These are phyloP conservation scores for Sphenostylis stenocarpa DNA, from an alignment of 306 rosid genomes.

Conservation along the genomic window DNA sequence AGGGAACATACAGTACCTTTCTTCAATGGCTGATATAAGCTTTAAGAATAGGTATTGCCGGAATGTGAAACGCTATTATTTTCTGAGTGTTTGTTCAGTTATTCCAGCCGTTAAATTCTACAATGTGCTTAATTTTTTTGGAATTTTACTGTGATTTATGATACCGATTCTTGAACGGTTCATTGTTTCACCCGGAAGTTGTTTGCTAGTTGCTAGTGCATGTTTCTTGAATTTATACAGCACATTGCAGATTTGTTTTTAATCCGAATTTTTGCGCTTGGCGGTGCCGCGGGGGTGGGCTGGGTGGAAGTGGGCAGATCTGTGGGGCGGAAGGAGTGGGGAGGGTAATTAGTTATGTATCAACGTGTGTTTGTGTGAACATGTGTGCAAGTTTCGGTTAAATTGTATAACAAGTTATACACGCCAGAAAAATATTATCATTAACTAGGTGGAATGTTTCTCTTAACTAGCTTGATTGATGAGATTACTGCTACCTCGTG, in stretches of 20 bases:
- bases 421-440: too few relatives aligned
- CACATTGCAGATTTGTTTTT: too few relatives aligned
- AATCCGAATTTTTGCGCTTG: too few relatives aligned
- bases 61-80: not conserved
- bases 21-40: constrained; percentile 87
- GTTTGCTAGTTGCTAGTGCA: too few relatives aligned
- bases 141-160: not conserved
- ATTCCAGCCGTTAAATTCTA: too few relatives aligned
- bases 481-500: not conserved
- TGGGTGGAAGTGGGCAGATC: too few relatives aligned
- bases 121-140: not conserved
- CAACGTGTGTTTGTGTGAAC: not conserved
- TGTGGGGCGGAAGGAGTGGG: too few relatives aligned
- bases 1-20: constrained; percentile 70
- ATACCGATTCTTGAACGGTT: not conserved
- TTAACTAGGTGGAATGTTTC: too few relatives aligned
- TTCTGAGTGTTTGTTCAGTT: not conserved
- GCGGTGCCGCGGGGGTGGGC: too few relatives aligned
- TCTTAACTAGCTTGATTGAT: not conserved
- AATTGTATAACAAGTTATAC: not conserved
- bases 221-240: too few relatives aligned
- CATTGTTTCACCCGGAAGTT: too few relatives aligned
- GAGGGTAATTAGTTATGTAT: not conserved
- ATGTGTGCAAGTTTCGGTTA: not conserved
- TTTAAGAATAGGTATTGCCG: constrained; percentile 78